A percentile compares a stretch with the other conserved stretches of the same genome.
phyloP scores from a whole-genome alignment of 305 asterid genomes.

The Rubia peregrina region DNA sequence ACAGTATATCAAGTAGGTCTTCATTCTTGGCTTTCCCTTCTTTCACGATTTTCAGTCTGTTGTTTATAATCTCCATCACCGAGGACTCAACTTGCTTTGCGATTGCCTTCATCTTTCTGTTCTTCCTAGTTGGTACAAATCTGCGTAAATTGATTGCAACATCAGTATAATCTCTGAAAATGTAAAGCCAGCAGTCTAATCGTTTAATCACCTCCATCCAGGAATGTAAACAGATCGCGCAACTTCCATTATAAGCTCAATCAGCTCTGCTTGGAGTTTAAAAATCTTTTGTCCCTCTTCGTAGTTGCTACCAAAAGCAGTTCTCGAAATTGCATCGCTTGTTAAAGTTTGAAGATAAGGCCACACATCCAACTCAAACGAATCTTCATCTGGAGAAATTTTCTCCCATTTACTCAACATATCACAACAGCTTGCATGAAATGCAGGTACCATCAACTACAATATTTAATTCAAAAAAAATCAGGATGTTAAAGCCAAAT shows the following conservation, averaged over 20 bases:
- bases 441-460: constrained; percentile 27
- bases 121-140: neutral
- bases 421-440: constrained; percentile 14
- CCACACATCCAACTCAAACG: constrained; percentile 26
- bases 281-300: constrained; percentile 28
- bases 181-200: neutral
- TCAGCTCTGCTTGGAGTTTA: constrained; percentile 17
- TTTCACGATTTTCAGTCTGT: constrained; percentile 14
- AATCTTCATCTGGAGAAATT: neutral
- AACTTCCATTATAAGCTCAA: neutral
- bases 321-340: constrained; percentile 24
- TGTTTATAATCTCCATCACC: constrained; percentile 14
- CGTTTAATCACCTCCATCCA: neutral
- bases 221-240: neutral
- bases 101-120: constrained; percentile 11
- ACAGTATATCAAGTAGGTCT: constrained; percentile 17
- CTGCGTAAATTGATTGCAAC: neutral
- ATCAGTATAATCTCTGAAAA: neutral
- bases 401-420: constrained; percentile 22
- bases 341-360: constrained; percentile 23
- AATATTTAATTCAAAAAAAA: neutral
- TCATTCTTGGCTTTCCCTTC: constrained; percentile 13
- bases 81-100: constrained; percentile 23
- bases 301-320: constrained; percentile 22
- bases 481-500: neutral